Base-by-base conservation (phyloP, 805 yeast genomes). In the Kodamaea lidongshanica region DNA sequence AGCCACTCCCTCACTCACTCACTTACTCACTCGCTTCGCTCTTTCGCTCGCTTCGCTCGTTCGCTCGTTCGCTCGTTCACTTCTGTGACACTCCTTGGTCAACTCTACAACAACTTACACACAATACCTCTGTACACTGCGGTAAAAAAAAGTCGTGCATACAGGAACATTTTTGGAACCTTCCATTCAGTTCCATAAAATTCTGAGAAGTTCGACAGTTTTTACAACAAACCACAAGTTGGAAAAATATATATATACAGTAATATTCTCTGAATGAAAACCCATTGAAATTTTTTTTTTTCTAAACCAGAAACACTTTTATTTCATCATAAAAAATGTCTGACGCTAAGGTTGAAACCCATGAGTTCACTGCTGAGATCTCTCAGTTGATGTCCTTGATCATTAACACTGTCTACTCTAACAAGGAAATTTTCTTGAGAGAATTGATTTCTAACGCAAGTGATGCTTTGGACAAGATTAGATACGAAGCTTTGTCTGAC, bases 351-450 rank as follows among this genome's bases (percentile, higher is more conserved):
- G 61, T 77, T 57, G 94, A 83, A 74, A 80, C 94, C 37, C 85
- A 76, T 62, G 97, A 89, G 74, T 92, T 92, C 70, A 96, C 94
- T 69, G 99, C 99, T 77, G 99, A 92, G 87, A 92, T 92, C 69
- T 86, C 97, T 81, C 98, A 92, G 94, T 77, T 92, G 79, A 82
- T 92, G 97, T 86, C 96, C 67, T 79, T 92, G 77, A 86, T 92
- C 87, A 92, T 92, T 72, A 92, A 92, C 86, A 92, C 99, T 35
- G 99, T 92, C 55, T 92, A 92, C 71, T 92, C 98, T 33, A 92
- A 92, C 81, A 92, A 92, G 74, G 99, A 92, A 68, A 92, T 92
- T 54, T 92, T 92, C 80, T 73, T 92, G 58, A 89, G 99, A 83
- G 99, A 92, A 67, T 76, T 92, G 72, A 85, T 92, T 56, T 92